Evolutionary conservation across 2,329 filamentous ascomycete species (phyloP).

Genomic region (Neurospora sp.): DNA sequence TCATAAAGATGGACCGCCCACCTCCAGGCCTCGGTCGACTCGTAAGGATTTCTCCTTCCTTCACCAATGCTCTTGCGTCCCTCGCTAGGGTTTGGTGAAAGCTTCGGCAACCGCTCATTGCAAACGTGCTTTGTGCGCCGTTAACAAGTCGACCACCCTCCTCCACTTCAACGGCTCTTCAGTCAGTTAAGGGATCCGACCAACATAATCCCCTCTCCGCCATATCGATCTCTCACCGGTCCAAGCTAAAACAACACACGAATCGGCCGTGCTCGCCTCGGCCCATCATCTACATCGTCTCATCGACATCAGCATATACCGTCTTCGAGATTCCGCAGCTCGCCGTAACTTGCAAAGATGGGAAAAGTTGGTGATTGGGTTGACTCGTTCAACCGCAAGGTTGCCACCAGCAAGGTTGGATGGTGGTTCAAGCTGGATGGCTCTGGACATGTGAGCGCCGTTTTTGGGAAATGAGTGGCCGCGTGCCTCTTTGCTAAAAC

Average conservation of each 20-base stretch:
- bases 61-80: neutral
- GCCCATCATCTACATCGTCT: neutral
- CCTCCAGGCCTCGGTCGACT: neutral
- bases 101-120: conserved; percentile 1
- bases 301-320: neutral
- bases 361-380: conserved; percentile 35
- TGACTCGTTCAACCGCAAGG: conserved; percentile 40
- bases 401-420: conserved; percentile 58
- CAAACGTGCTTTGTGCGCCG: neutral
- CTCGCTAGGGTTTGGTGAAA: neutral
- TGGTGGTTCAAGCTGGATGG: conserved; percentile 73
- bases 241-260: neutral
- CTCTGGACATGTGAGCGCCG: conserved; percentile 61
- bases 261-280: neutral
- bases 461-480: conserved; percentile 2
- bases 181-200: neutral
- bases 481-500: conserved; percentile 11
- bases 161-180: conserved; percentile 2
- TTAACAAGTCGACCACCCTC: conserved; percentile 1
- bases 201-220: neutral
- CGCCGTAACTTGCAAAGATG: neutral
- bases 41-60: neutral
- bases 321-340: neutral
- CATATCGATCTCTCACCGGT: neutral
- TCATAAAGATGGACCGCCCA: neutral